A percentile compares a stretch with the other conserved stretches of the same genome.
phyloP scores from a whole-genome alignment of 2,329 filamentous ascomycete species.

The Cordyceps farinosa region DNA sequence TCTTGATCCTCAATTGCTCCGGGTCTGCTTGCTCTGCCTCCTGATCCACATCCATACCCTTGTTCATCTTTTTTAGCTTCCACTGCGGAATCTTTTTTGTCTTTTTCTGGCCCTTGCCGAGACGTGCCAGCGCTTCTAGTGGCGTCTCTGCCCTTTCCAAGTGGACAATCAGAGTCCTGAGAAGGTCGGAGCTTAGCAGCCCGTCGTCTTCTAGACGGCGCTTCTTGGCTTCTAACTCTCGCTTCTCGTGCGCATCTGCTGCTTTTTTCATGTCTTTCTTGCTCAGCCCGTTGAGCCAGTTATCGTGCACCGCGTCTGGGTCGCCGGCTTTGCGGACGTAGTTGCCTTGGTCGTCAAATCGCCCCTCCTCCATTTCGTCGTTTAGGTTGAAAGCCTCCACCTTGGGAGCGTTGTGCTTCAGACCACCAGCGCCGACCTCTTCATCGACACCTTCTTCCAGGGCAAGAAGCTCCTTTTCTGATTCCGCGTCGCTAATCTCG shows the following conservation, averaged over 20 bases:
- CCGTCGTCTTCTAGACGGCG: slow-evolving; percentile 72
- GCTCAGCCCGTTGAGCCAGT: slow-evolving; percentile 86
- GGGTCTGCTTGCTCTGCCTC: slow-evolving; percentile 63
- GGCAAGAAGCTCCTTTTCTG: slow-evolving; percentile 67
- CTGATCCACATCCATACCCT: slow-evolving; percentile 66
- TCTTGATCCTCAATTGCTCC: slow-evolving; percentile 65
- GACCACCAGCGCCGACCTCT: slow-evolving; percentile 83
- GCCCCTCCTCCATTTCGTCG: slow-evolving; percentile 84
- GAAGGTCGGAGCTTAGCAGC: slow-evolving; percentile 67
- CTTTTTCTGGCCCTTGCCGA: slow-evolving; percentile 66
- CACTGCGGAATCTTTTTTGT: slow-evolving; percentile 59
- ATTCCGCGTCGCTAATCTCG: slow-evolving; percentile 58
- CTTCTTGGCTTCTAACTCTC: slow-evolving; percentile 71
- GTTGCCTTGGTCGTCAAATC: slow-evolving; percentile 88
- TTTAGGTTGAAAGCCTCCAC: slow-evolving; percentile 96
- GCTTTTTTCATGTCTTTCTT: slow-evolving; percentile 92
- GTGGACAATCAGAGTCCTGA: slow-evolving; percentile 67
- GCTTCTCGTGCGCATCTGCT: slow-evolving; percentile 79
- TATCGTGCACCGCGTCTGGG: slow-evolving; percentile 85
- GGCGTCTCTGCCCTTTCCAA: slow-evolving; percentile 81
- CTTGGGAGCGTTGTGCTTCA: slow-evolving; percentile 90
- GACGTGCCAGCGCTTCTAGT: slow-evolving; percentile 78
- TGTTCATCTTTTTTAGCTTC: slow-evolving; percentile 66
- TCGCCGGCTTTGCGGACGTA: slow-evolving; percentile 86
- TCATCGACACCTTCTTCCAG: slow-evolving; percentile 77